These are phyloP conservation scores for Hortiboletus flavorubellus DNA, from an alignment of 768 basidiomycete genomes.

Conservation along the genomic window DNA sequence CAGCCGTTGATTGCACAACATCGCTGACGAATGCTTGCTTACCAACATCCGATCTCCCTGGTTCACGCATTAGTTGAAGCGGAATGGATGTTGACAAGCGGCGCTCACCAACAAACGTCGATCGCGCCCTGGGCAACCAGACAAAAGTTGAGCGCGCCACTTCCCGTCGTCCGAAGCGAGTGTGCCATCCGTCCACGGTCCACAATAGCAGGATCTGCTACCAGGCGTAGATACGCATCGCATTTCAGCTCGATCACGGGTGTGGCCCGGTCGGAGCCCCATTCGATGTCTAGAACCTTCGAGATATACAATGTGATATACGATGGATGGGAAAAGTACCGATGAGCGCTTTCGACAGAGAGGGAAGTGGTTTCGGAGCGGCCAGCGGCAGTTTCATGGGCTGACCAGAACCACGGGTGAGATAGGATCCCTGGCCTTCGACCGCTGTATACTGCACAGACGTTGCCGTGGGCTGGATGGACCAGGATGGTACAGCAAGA, in stretches of 20 bases:
- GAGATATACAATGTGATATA: not conserved
- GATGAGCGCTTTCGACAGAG: constrained; percentile 71
- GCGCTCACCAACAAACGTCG: constrained; percentile 77
- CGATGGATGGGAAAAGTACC: constrained; percentile 34
- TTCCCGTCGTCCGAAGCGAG: constrained; percentile 77
- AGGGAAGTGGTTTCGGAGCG: constrained; percentile 57
- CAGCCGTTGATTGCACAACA: not conserved
- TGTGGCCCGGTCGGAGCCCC: constrained; percentile 75
- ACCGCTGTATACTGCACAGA: constrained; percentile 65
- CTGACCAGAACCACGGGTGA: constrained; percentile 46
- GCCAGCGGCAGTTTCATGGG: constrained; percentile 63
- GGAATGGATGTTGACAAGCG: not conserved
- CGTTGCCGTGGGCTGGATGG: not conserved
- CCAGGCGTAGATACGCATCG: constrained; percentile 67
- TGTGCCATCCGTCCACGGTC: constrained; percentile 82
- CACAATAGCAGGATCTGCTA: constrained; percentile 52
- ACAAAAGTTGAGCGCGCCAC: constrained; percentile 77
- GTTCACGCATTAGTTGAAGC: not conserved
- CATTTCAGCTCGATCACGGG: constrained; percentile 58
- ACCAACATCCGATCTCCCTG: constrained; percentile 81
- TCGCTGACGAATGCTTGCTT: constrained; percentile 16
- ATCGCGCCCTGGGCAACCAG: constrained; percentile 88
- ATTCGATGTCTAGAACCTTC: constrained; percentile 64
- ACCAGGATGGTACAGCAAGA: not conserved
- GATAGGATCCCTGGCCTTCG: constrained; percentile 73